Evolutionary conservation across 139 green algal species (phyloP), one percentile per base, ranked within the genome.

Genomic region (Micromonas commoda): DNA sequence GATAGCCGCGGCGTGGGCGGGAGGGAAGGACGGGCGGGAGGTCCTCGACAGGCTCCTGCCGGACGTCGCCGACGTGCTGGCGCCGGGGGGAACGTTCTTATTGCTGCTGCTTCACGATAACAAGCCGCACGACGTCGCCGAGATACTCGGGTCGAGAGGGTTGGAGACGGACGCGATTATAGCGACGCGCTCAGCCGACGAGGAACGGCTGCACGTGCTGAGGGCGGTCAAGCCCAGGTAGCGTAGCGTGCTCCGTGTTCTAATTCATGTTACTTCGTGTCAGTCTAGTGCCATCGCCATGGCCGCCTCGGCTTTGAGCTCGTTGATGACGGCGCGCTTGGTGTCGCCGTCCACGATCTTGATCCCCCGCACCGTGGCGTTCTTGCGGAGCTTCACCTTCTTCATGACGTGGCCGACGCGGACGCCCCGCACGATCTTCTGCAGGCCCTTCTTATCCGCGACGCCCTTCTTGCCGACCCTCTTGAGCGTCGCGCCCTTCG

Each of bases 1-100:
- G 3, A 91, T 97, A 24, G 79, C 86, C 16, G 84, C 85, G 0
- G 91, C 93, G 2, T 98, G 94, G 94, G 93, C 93, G 0, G 94
- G 94, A 2, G 93, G 94, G 20, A 19, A 81, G 3, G 21, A 66
- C 1, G 94, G 93, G 0, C 83, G 94, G 1, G 26, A 82, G 0
- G 90, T 97, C 3, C 91, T 96, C 45, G 92, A 98, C 82, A 80
- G 84, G 0, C 31, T 97, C 20, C 82, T 98, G 70, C 82, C 89
- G 0, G 61, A 80, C 77, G 82, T 95, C 60, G 60, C 23, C 64
- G 5, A 32, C 32, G n/a, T 57, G 31, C 32, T 79, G 23, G 3
- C 37, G 38, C 68, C 68, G 24, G 68, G 68, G 31, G 68, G 68
- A 39, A 75, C 33, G 3, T 61, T 75, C 35, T 24, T 75, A 9